Conservation (phyloP, 257 asterid species). For the Mentha longifolia region DNA sequence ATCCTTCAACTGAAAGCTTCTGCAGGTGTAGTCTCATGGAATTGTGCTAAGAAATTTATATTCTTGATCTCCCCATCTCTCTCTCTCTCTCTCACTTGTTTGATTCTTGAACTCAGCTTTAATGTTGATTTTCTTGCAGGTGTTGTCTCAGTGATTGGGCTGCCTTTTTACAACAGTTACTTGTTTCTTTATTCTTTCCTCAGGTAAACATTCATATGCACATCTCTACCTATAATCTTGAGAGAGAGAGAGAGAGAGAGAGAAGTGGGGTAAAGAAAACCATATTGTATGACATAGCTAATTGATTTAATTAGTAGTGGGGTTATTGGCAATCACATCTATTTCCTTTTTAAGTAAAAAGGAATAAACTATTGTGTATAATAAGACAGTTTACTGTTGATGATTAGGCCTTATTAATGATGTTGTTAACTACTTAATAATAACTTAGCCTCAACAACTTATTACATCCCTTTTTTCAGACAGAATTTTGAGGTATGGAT, state of each 20-base stretch:
- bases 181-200: slow-evolving; percentile 5
- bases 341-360: slow-evolving; percentile 21
- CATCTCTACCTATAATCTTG: background rate
- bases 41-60: background rate
- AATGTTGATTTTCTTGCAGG: background rate
- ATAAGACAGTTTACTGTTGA: slow-evolving; percentile 14
- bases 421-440: background rate
- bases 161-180: background rate
- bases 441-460: background rate
- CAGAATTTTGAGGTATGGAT: slow-evolving; percentile 52
- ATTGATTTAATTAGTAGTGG: slow-evolving; percentile 12
- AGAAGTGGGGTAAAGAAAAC: too few species aligned
- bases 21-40: background rate
- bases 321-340: slow-evolving; percentile 13
- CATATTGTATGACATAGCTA: background rate
- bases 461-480: background rate
- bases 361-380: slow-evolving; percentile 3
- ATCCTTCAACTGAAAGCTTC: slow-evolving; percentile 2
- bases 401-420: slow-evolving; percentile 2
- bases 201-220: slow-evolving; percentile 19
- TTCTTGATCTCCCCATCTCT: too few species aligned
- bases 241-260: slow-evolving; percentile 32
- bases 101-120: background rate
- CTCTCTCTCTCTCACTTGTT: slow-evolving; percentile 9
- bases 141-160: slow-evolving; percentile 21